phyloP scores from a whole-genome alignment of 2,329 filamentous ascomycete genomes.

The Fusarium sacchari region DNA sequence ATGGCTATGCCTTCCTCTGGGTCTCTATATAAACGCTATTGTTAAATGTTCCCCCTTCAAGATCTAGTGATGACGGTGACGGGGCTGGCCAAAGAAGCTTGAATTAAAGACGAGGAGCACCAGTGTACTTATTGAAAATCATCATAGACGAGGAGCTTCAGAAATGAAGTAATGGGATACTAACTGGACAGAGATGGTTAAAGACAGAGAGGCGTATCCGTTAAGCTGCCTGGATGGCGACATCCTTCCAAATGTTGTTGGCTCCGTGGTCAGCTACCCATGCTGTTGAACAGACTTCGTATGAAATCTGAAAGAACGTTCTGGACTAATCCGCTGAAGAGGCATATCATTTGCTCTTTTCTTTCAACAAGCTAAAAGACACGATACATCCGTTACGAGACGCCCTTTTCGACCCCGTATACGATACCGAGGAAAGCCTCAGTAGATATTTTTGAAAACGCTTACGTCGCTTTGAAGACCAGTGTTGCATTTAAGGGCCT shows the following conservation, averaged over 20 bases:
- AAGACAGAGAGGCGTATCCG: rapidly evolving
- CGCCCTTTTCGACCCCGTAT: background rate
- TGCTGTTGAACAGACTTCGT: background rate
- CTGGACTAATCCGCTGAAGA: background rate
- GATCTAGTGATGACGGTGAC: too few species aligned
- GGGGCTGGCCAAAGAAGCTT: too few species aligned
- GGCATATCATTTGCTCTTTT: background rate
- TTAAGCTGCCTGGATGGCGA: rapidly evolving
- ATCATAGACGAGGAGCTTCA: background rate
- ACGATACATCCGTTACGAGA: too few species aligned
- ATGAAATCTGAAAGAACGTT: background rate
- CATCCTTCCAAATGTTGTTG: rapidly evolving
- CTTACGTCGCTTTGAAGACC: too few species aligned
- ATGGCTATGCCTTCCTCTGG: too few species aligned
- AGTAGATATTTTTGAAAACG: too few species aligned
- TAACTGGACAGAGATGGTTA: background rate
- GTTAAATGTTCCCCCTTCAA: too few species aligned
- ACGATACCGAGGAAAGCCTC: too few species aligned
- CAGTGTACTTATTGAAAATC: background rate
- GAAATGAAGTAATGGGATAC: background rate
- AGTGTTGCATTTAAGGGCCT: too few species aligned
- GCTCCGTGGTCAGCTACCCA: background rate
- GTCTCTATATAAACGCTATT: too few species aligned
- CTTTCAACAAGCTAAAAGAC: background rate
- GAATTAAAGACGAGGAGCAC: background rate